A percentile compares a stretch with the other conserved stretches of the same genome.
Conservation (phyloP, 1,284 basidiomycete genomes). For the Marasmius fiardii region DNA sequence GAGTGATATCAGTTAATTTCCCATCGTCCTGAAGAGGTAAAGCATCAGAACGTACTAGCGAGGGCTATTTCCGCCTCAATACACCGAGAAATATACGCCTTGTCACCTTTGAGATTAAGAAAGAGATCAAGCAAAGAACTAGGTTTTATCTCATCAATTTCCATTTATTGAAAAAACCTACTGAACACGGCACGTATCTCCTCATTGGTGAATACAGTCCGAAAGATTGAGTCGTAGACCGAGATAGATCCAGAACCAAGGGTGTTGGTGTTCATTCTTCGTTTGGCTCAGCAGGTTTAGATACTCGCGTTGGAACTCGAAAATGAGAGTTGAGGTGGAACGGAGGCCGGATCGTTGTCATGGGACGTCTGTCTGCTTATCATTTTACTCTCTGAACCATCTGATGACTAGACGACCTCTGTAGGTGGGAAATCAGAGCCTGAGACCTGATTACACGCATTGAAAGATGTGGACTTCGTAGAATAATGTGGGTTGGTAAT, state of each 20-base stretch:
- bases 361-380: too few relatives aligned
- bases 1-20: neutral
- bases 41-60: neutral
- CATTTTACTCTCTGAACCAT: too few relatives aligned
- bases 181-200: slow-evolving; percentile 2
- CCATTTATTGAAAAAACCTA: neutral
- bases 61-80: slow-evolving; percentile 1
- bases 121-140: too few relatives aligned
- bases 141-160: neutral
- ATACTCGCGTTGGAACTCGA: neutral
- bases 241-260: neutral
- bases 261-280: neutral
- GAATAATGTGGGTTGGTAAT: too few relatives aligned
- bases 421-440: too few relatives aligned
- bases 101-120: neutral
- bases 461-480: too few relatives aligned
- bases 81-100: neutral
- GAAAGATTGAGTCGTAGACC: slow-evolving; percentile 1
- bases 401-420: too few relatives aligned
- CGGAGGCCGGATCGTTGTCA: too few relatives aligned
- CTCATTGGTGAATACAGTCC: slow-evolving; percentile 1
- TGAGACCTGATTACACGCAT: too few relatives aligned
- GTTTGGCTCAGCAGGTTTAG: neutral
- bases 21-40: neutral
- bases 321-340: too few relatives aligned